Conservation (phyloP, 768 basidiomycete species). For the Ramaria sp. region DNA sequence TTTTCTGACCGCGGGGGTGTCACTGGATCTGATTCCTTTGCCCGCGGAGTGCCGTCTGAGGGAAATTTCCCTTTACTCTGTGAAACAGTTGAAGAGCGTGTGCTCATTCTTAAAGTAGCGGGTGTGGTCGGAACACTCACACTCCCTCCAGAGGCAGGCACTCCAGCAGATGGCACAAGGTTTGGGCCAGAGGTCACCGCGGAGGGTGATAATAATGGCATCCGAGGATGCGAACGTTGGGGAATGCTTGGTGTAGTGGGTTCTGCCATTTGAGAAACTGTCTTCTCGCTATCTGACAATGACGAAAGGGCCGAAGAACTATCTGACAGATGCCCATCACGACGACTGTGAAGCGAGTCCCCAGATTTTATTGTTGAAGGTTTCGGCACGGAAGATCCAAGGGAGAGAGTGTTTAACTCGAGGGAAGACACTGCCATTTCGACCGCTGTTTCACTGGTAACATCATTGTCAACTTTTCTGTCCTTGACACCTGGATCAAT, state of each 20-base stretch:
- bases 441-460: conserved; percentile 28
- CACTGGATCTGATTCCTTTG: not conserved
- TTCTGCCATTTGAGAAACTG: not conserved
- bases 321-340: conserved; percentile 2
- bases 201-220: not conserved
- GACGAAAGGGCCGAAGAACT: conserved; percentile 6
- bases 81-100: conserved; percentile 2
- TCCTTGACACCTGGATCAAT: not conserved
- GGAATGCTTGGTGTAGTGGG: not conserved
- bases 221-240: not conserved
- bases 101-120: not conserved
- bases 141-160: not conserved
- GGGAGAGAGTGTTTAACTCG: not conserved
- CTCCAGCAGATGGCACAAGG: not conserved
- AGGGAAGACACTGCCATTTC: conserved; percentile 49
- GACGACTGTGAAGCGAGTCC: not conserved
- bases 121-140: not conserved
- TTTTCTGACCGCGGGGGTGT: not conserved
- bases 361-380: not conserved
- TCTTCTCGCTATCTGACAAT: conserved; percentile 4
- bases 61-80: not conserved
- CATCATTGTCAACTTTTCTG: conserved; percentile 50
- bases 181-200: not conserved
- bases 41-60: too few relatives aligned
- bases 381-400: not conserved